These are phyloP conservation scores for Madurella fahalii DNA, from an alignment of 2,329 filamentous ascomycete genomes.

Conservation along the genomic window DNA sequence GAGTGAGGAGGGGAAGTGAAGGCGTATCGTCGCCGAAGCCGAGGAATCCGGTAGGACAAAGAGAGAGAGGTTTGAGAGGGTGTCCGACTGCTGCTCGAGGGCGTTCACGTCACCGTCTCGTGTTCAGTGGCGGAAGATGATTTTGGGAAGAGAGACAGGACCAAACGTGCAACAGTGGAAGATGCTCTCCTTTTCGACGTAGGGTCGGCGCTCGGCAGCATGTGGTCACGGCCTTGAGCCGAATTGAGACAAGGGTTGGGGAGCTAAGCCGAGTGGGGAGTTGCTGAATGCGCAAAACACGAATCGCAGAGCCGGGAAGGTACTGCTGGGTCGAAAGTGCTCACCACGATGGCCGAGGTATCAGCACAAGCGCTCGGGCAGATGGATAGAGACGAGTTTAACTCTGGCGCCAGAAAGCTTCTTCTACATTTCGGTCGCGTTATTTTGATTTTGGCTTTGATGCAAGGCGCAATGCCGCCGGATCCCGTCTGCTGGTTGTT, in stretches of 20 bases:
- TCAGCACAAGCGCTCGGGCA: background rate
- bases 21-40: background rate
- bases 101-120: slow-evolving; percentile 5
- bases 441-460: background rate
- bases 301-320: background rate
- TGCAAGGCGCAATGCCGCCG: background rate
- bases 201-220: slow-evolving; percentile 26
- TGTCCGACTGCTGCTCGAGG: background rate
- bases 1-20: background rate
- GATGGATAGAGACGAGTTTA: background rate
- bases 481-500: background rate
- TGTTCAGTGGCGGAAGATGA: background rate
- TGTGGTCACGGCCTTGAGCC: slow-evolving; percentile 21
- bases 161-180: slow-evolving; percentile 6
- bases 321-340: background rate
- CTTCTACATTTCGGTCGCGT: background rate
- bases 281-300: background rate
- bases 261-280: slow-evolving; percentile 8
- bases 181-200: slow-evolving; percentile 21
- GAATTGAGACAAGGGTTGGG: slow-evolving; percentile 21
- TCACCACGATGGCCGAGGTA: background rate
- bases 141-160: slow-evolving; percentile 9
- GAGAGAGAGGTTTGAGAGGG: background rate
- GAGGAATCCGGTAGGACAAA: background rate
- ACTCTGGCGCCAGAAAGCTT: no score